Conservation (phyloP, 208 protist species). For the Leishmania braziliensis region DNA sequence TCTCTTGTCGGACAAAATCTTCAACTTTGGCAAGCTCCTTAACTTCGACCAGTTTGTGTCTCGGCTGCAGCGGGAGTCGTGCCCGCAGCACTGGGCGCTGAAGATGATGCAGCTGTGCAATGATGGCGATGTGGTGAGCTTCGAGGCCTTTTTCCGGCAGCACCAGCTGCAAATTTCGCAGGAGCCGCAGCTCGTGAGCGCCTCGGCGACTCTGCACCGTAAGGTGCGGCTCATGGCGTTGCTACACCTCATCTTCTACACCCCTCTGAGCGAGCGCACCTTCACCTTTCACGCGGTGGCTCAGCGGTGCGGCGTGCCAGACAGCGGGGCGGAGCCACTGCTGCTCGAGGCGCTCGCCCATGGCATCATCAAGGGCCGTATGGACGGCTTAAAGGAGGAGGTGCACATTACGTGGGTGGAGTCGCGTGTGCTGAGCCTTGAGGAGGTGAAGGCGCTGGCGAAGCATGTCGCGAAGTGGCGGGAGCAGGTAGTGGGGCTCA, state of each 20-base stretch:
- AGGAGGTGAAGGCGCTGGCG: slow-evolving; percentile 76
- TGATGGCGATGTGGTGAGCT: slow-evolving; percentile 76
- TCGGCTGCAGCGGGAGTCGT: slow-evolving; percentile 34
- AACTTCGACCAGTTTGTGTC: slow-evolving; percentile 62
- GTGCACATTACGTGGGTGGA: slow-evolving; percentile 91
- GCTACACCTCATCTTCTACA: slow-evolving; percentile 95
- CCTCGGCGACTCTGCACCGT: slow-evolving; percentile 29
- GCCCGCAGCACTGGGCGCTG: slow-evolving; percentile 62
- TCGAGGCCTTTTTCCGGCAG: slow-evolving; percentile 57
- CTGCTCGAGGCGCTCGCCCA: slow-evolving; percentile 95
- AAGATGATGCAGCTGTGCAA: slow-evolving; percentile 80
- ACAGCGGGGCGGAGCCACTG: slow-evolving; percentile 91
- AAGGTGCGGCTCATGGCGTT: slow-evolving; percentile 94
- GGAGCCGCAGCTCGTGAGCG: slow-evolving; percentile 36
- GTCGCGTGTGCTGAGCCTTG: slow-evolving; percentile 82
- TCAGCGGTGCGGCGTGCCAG: slow-evolving; percentile 60
- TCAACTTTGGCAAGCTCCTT: slow-evolving; percentile 89
- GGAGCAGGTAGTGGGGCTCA: slow-evolving; percentile 57
- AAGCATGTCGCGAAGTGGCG: slow-evolving; percentile 77
- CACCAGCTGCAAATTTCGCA: slow-evolving; percentile 47
- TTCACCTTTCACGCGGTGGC: slow-evolving; percentile 83
- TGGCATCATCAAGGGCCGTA: slow-evolving; percentile 91
- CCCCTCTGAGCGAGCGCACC: slow-evolving; percentile 89
- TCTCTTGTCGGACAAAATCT: slow-evolving; percentile 81
- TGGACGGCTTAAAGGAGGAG: slow-evolving; percentile 90